These are phyloP conservation scores for Aspergillus latus DNA, from an alignment of 2,329 filamentous ascomycete genomes.

Conservation along the genomic window DNA sequence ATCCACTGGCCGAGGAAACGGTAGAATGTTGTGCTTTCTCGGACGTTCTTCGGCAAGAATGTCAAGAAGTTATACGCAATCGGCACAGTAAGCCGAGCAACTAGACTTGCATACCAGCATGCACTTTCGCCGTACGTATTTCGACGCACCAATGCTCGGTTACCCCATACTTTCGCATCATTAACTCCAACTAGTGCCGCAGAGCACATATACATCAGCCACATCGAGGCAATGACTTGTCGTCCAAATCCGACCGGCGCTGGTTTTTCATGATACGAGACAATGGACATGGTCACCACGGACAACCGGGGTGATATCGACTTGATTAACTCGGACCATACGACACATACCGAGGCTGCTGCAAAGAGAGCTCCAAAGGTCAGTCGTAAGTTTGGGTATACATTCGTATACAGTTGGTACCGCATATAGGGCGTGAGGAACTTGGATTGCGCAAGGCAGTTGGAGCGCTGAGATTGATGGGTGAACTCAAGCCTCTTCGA, in stretches of 20 bases:
- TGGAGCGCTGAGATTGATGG: constrained; percentile 55
- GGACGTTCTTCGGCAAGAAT: constrained; percentile 72
- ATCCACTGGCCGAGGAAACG: constrained; percentile 80
- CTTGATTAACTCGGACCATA: constrained; percentile 94
- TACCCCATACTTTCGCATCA: constrained; percentile 96
- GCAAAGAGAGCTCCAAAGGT: constrained; percentile 66
- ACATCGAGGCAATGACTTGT: constrained; percentile 78
- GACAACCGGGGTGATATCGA: constrained; percentile 75
- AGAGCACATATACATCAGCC: constrained; percentile 95
- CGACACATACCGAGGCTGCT: constrained; percentile 74
- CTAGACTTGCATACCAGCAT: constrained; percentile 92
- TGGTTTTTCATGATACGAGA: constrained; percentile 68
- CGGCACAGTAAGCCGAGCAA: constrained; percentile 88
- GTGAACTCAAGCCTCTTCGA: constrained; percentile 80
- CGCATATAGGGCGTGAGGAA: constrained; percentile 78
- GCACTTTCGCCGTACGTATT: constrained; percentile 92
- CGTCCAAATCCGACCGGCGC: constrained; percentile 81
- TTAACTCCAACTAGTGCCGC: constrained; percentile 84
- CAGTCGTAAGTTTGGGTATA: constrained; percentile 69
- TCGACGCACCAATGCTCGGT: constrained; percentile 81
- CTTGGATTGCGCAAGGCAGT: constrained; percentile 55
- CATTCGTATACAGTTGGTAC: constrained; percentile 71
- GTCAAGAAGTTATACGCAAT: constrained; percentile 96
- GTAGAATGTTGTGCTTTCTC: constrained; percentile 79
- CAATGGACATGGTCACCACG: constrained; percentile 60